Percentiles rank a stretch among this genome's conserved stretches.
These are phyloP conservation scores for Zopfochytrium polystomum DNA, from an alignment of 371 early-diverging fungal genomes.

Conservation along the genomic window DNA sequence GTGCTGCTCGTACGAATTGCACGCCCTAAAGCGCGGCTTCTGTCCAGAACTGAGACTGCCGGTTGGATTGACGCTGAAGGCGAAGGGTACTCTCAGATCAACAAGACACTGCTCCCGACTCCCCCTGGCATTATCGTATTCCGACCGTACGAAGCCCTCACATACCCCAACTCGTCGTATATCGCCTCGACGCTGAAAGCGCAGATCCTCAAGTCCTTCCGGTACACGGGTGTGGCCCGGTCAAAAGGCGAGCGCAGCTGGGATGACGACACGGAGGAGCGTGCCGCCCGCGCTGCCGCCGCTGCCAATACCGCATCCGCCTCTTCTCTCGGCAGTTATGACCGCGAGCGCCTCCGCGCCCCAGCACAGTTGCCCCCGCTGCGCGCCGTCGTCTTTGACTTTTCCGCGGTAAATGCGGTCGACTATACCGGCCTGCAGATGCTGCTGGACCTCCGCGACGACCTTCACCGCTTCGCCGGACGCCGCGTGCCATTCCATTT, in stretches of 20 bases:
- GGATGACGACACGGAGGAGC: constrained; percentile 37
- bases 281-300: too few species aligned
- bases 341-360: too few species aligned
- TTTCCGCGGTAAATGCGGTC: constrained; percentile 71
- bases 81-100: constrained; percentile 1
- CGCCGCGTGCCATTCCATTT: constrained; percentile 40
- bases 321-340: too few species aligned
- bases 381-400: constrained; percentile 73
- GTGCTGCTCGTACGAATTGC: constrained; percentile 69
- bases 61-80: constrained; percentile 21
- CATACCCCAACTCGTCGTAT: constrained; percentile 67
- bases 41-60: constrained; percentile 34
- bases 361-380: constrained; percentile 51
- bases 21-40: constrained; percentile 49
- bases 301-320: too few species aligned
- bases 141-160: constrained; percentile 61
- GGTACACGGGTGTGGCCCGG: constrained; percentile 16
- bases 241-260: constrained; percentile 23
- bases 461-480: constrained; percentile 54
- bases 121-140: constrained; percentile 62
- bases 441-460: constrained; percentile 56
- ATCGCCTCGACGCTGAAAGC: constrained; percentile 22
- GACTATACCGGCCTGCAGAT: constrained; percentile 78
- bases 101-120: background rate
- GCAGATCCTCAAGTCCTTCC: constrained; percentile 14